phyloP scores from a whole-genome alignment of 2,329 filamentous ascomycete species.

The Fusarium solani-melongenae region DNA sequence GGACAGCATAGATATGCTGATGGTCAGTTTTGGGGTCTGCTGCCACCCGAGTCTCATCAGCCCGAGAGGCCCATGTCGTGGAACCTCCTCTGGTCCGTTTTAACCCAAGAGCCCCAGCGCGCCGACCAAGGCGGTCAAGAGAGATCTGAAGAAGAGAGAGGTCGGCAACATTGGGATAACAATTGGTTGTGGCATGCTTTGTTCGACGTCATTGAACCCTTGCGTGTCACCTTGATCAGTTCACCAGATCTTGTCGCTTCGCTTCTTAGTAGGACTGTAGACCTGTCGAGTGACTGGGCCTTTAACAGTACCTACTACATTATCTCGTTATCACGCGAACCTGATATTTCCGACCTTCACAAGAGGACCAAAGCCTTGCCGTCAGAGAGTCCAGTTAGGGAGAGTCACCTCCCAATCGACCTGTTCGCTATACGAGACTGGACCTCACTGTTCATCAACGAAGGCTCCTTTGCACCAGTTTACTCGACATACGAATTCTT shows the following conservation, averaged over 20 bases:
- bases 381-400: slow-evolving; percentile 18
- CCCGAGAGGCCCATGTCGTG: slow-evolving; percentile 31
- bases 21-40: slow-evolving; percentile 43
- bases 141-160: slow-evolving; percentile 20
- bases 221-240: slow-evolving; percentile 67
- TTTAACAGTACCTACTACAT: slow-evolving; percentile 74
- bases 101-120: slow-evolving; percentile 10
- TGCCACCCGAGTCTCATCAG: slow-evolving; percentile 40
- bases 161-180: slow-evolving; percentile 40
- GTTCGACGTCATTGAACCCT: slow-evolving; percentile 64
- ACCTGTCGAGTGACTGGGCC: slow-evolving; percentile 69
- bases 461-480: slow-evolving; percentile 77
- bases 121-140: slow-evolving; percentile 32
- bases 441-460: slow-evolving; percentile 75
- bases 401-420: slow-evolving; percentile 43
- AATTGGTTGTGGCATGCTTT: slow-evolving; percentile 67
- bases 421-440: slow-evolving; percentile 73
- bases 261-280: slow-evolving; percentile 67
- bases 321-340: slow-evolving; percentile 57
- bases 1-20: slow-evolving; percentile 44
- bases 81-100: slow-evolving; percentile 42
- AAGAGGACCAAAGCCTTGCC: slow-evolving; percentile 10
- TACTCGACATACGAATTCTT: slow-evolving; percentile 81
- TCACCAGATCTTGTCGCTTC: slow-evolving; percentile 71
- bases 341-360: not conserved